Evolutionary conservation across 1,139 yeast species (phyloP), one percentile per base, ranked within the genome.

Genomic region (Cylindricascospora bacillispora): DNA sequence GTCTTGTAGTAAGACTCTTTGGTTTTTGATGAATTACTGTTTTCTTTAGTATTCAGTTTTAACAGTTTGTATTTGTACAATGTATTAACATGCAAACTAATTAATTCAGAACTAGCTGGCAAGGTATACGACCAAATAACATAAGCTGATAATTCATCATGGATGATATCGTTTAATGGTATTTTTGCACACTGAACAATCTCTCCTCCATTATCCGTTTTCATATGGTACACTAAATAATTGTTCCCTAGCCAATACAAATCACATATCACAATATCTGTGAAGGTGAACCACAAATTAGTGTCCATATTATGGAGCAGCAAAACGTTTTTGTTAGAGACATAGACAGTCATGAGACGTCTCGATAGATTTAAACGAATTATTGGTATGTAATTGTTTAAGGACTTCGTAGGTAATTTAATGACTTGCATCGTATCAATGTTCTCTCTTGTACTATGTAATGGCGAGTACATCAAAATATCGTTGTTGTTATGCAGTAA

Each of bases 221-320:
- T 37, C 15, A 42, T 32, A 22, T 45, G 46, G 26, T 52, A 45
- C 2, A 54, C 26, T 24, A 53, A 30, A 35, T 50, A 52, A 5
- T 49, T 43, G 20, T 35, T 40, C 4, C 52, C 54, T n/a, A 54
- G 22, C 58, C 58, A 54, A 11, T 43, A 38, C 45, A 49, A 37
- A 24, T 43, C 47, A 4, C 47, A 13, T 4, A 54, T 39, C 4
- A 35, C 34, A 13, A 46, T 22, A 11, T 51, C 47, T 6, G 35
- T 31, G 35, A 49, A 52, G 18, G 38, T 41, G 24, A 34, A 36
- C 58, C 57, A 53, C 10, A 28, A 23, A 27, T 40, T 46, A 3
- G 54, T 41, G 23, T 41, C 46, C 25, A 45, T 24, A 32, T 51
- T 46, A 13, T 45, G 44, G 4, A 54, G 31, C 11, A 51, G 31